Percentiles rank a stretch among this genome's conserved stretches.
Evolutionary conservation across 2,329 filamentous ascomycete species (phyloP).

Genomic region (Verticillium alfalfae): DNA sequence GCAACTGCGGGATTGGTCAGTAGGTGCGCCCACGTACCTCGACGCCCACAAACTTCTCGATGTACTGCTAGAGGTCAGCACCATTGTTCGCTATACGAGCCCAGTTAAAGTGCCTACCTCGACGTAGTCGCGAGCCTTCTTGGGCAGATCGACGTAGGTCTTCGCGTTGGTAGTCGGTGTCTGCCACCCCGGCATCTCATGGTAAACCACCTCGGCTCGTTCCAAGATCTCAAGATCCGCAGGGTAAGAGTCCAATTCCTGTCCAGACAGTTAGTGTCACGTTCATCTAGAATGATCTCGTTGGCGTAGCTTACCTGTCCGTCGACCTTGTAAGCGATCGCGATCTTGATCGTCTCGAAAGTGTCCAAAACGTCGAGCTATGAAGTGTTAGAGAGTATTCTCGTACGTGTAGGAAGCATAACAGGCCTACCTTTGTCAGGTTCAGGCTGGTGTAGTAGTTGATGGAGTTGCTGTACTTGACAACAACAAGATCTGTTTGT

Average conservation of each 20-base stretch:
- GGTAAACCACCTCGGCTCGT: conserved; percentile 59
- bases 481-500: conserved; percentile 46
- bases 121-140: conserved; percentile 60
- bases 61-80: conserved; percentile 32
- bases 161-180: conserved; percentile 54
- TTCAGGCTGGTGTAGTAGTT: conserved; percentile 45
- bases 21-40: conserved; percentile 25
- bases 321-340: conserved; percentile 53
- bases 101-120: conserved; percentile 25
- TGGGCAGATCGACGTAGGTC: conserved; percentile 57
- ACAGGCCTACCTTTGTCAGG: conserved; percentile 27
- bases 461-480: conserved; percentile 55
- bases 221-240: conserved; percentile 55
- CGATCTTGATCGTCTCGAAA: conserved; percentile 70
- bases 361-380: conserved; percentile 64
- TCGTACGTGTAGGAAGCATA: not conserved
- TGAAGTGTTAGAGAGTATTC: conserved; percentile 30
- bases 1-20: conserved; percentile 9
- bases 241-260: conserved; percentile 24
- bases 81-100: conserved; percentile 7
- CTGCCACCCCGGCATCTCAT: conserved; percentile 66
- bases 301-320: conserved; percentile 9
- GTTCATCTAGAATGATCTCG: conserved; percentile 9
- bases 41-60: conserved; percentile 61
- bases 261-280: conserved; percentile 33